Percentiles rank a stretch among this genome's conserved stretches.
Evolutionary conservation across 257 asterid species (phyloP).

Genomic region (Verbascum thapsus): DNA sequence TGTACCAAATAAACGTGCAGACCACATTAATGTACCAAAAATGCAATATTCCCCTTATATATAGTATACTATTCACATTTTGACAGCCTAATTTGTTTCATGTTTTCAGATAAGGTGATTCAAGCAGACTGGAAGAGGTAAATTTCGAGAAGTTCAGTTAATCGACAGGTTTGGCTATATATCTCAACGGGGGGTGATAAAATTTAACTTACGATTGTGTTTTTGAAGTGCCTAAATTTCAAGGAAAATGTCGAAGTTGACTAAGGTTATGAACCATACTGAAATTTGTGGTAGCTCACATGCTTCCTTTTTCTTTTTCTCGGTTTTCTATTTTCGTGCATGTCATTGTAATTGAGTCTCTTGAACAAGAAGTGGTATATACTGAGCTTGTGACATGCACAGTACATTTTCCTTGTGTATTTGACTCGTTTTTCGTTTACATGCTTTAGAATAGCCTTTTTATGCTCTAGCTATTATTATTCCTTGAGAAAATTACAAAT

Average conservation of each 20-base stretch:
- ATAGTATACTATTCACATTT: neutral
- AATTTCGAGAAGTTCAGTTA: neutral
- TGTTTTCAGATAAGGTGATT: slow-evolving; percentile 22
- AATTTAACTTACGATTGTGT: neutral
- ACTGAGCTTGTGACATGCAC: neutral
- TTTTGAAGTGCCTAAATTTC: neutral
- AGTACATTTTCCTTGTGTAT: neutral
- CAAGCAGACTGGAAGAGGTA: slow-evolving; percentile 24
- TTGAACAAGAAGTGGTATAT: neutral
- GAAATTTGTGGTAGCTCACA: neutral
- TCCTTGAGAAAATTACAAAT: too few relatives aligned
- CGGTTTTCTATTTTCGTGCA: neutral
- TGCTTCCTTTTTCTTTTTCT: neutral
- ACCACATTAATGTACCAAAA: too few relatives aligned
- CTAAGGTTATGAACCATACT: neutral
- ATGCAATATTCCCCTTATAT: too few relatives aligned
- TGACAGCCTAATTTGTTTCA: neutral
- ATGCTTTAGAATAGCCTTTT: too few relatives aligned
- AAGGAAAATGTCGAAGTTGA: neutral
- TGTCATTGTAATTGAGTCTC: neutral
- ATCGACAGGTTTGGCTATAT: neutral
- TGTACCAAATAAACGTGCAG: too few relatives aligned
- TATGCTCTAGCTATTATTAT: too few relatives aligned
- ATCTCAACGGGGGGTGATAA: neutral
- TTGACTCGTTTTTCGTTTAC: slow-evolving; percentile 6